A percentile compares a stretch with the other conserved stretches of the same genome.
phyloP scores from a whole-genome alignment of 495 filamentous ascomycete genomes.

The Penicillium verhagenii region DNA sequence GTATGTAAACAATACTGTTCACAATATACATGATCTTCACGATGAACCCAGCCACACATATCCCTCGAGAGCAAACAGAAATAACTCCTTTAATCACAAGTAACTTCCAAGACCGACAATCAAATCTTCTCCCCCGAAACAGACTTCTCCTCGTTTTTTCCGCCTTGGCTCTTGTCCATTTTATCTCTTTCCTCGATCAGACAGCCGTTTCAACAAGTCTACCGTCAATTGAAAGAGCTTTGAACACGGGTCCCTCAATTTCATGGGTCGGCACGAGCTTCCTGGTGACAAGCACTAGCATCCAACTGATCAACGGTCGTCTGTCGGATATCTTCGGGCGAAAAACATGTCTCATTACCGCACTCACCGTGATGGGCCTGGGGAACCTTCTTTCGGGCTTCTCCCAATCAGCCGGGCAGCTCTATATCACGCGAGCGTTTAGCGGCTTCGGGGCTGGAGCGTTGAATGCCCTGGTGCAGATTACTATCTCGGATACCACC shows the following conservation, averaged over 20 bases:
- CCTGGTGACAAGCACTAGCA: constrained; percentile 27
- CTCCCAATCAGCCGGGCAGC: constrained; percentile 12
- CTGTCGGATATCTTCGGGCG: constrained; percentile 39
- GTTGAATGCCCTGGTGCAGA: constrained; percentile 27
- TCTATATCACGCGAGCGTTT: constrained; percentile 21
- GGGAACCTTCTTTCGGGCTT: constrained; percentile 27
- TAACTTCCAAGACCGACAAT: not conserved
- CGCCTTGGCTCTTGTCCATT: constrained; percentile 4
- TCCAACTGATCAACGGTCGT: constrained; percentile 35
- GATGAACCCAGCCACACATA: not conserved
- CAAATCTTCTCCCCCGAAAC: not conserved
- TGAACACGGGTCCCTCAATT: constrained; percentile 26
- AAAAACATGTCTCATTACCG: constrained; percentile 21
- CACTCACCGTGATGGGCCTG: constrained; percentile 22
- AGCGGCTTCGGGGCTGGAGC: constrained; percentile 19
- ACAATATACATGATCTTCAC: not conserved
- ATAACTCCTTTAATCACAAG: not conserved
- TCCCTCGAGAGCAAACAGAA: not conserved
- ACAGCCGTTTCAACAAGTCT: constrained; percentile 30
- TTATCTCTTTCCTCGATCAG: constrained; percentile 32
- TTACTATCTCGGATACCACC: constrained; percentile 42
- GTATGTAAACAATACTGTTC: too few relatives aligned
- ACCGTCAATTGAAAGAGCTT: constrained; percentile 30
- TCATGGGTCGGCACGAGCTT: constrained; percentile 34
- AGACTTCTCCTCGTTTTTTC: not conserved